Percentiles rank a stretch among this genome's conserved stretches.
Evolutionary conservation across 371 early-diverging fungal species (phyloP).

Genomic region (Mortierella sp.): DNA sequence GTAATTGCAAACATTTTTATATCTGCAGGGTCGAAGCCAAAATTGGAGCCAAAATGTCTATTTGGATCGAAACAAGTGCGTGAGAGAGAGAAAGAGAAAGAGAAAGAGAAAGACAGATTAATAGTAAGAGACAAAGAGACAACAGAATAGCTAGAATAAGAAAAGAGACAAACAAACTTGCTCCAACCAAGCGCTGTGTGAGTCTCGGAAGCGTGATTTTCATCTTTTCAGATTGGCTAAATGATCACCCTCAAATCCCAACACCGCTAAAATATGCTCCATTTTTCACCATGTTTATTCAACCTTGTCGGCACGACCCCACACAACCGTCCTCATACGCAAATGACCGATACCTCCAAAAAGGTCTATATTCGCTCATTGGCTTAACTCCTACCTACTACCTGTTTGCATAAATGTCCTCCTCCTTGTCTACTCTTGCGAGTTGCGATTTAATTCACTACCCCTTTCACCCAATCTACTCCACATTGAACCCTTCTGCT

Average conservation of each 20-base stretch:
- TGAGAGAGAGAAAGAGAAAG: background rate
- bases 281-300: no score
- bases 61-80: background rate
- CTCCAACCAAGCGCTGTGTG: background rate
- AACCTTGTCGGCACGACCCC: no score
- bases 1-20: background rate
- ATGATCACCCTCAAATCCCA: background rate
- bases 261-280: no score
- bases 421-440: background rate
- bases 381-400: no score
- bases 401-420: slow-evolving; percentile 5
- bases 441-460: background rate
- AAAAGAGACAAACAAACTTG: background rate
- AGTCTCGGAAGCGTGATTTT: background rate
- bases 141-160: background rate
- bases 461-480: background rate
- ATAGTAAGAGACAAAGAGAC: background rate
- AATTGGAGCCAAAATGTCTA: no score
- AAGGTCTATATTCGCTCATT: no score
- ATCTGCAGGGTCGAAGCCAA: no score
- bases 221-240: background rate
- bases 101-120: background rate
- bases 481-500: background rate
- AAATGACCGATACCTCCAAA: background rate
- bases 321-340: background rate